Evolutionary conservation across 2,329 filamentous ascomycete genomes (phyloP), one percentile per base, ranked within the genome.

Genomic region (Eutypella sp.): DNA sequence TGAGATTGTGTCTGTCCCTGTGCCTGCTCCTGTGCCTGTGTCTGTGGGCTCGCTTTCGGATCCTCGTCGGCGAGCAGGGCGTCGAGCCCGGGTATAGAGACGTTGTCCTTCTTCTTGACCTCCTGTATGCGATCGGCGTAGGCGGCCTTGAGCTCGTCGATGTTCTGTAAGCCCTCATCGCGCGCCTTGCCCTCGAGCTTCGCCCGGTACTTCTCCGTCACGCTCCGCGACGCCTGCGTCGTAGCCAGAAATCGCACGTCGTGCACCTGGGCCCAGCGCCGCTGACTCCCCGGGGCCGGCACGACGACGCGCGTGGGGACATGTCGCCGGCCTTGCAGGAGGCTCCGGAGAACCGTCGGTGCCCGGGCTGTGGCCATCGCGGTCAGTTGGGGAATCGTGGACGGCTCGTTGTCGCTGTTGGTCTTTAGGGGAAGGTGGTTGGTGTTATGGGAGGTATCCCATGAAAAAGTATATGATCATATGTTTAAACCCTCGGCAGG

Each of bases 201-300:
- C 47, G 85, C 79, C 57, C 81, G 81, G 73, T 99, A 99, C 67
- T 88, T 95, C 53, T 95, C 89, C 53, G 88, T 64, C 33, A 96
- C 73, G 57, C 78, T 76, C 47, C 80, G 77, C 40, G 84, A 76
- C 47, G 81, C 73, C 47, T 81, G 80, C 50, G 90, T 87, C 15
- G 89, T 93, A 50, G 86, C 86, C 39, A 96, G 79, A 74, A 92
- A 95, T 53, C 91, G 89, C 40, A 95, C 84, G 67, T 96, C 89
- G 67, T 95, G 89, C 24, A 96, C 90, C 59, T 89, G 89, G 2
- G 92, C 92, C 86, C 89, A 95, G 64, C 91, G 82, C 46, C 85
- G 81, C 67, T 96, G 92, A 55, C 71, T 64, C 22, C n/a, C 15
- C 23, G 45, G n/a, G n/a, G n/a, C n/a, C n/a, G n/a, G n/a, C n/a